Evolutionary conservation across 805 yeast genomes (phyloP), one percentile per base, ranked within the genome.

Genomic region (Blastobotrys chiropterorum): DNA sequence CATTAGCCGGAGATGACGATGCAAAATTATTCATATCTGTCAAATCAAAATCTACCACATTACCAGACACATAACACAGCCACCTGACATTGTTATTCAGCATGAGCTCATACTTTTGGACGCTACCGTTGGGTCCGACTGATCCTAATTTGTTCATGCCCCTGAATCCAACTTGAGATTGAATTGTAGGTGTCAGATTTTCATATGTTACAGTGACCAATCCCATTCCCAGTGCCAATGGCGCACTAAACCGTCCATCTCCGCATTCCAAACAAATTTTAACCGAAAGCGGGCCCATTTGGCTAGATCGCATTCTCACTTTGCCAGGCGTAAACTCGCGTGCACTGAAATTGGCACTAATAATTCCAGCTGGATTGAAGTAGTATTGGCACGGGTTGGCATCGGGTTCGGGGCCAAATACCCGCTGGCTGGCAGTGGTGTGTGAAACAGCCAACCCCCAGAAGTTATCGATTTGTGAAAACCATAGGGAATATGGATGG

Each of bases 211-310:
- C 87, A 19, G 96, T 83, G 8, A 86, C 78, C 56, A 86, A 81
- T 3, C 96, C 96, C 74, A 75, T 75, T 51, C 97, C 97, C 65
- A 85, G 90, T 2, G 83, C 86, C 51, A 86, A 62, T 2, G 92
- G 90, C 40, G 76, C 55, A 21, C 72, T 70, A n/a, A 83, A 66
- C 44, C 62, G 66, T 45, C 77, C 75, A 2, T 59, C 51, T 14
- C 67, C 53, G 65, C 80, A 71, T 50, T 44, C 57, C 26, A 51
- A 70, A 48, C 53, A 71, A 13, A 74, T 79, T 39, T 70, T 59
- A 26, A 44, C 69, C 49, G 51, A 70, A 13, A 72, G 78, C 39
- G 70, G 66, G 11, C 73, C 77, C 3, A 83, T 17, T 68, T 67
- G 39, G 70, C 71, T 75, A 75, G 72, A 31, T 38, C 47, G 15